Conservation (phyloP, 2,329 filamentous ascomycete genomes). For the Chaetoscypha palmicola region DNA sequence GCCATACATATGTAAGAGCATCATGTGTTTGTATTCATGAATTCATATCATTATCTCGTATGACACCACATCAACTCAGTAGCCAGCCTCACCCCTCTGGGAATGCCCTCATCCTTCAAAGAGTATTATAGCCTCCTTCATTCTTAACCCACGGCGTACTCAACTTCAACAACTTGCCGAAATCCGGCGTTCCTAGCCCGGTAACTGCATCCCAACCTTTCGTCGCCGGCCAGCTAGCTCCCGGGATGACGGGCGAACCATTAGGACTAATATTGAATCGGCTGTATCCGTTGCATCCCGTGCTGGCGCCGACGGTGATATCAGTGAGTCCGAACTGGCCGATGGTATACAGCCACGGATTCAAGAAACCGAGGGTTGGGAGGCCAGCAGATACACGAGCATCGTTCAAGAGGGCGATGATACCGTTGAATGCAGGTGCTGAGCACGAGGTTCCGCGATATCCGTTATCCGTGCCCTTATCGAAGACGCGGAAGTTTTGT, state of each 20-base stretch:
- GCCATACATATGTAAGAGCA: too few relatives aligned
- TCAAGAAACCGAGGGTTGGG: constrained; percentile 47
- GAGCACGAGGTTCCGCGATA: constrained; percentile 38
- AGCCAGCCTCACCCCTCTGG: neutral
- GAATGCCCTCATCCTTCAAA: too few relatives aligned
- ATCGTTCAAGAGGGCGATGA: constrained; percentile 56
- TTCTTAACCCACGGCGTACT: constrained; percentile 16
- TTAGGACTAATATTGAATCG: constrained; percentile 14
- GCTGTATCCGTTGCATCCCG: constrained; percentile 28
- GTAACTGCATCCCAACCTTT: constrained; percentile 40
- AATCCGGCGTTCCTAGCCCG: constrained; percentile 35
- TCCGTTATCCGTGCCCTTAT: constrained; percentile 8
- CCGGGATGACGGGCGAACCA: constrained; percentile 23
- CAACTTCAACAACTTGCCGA: constrained; percentile 20
- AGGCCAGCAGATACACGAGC: constrained; percentile 24
- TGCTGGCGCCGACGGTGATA: constrained; percentile 31
- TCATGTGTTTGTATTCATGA: too few relatives aligned
- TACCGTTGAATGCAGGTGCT: constrained; percentile 48
- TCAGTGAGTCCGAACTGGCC: constrained; percentile 43
- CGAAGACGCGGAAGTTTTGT: constrained; percentile 40
- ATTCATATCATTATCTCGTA: constrained; percentile 4
- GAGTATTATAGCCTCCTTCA: constrained; percentile 7
- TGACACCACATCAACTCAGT: constrained; percentile 1
- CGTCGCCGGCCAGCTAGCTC: constrained; percentile 35
- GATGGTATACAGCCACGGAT: constrained; percentile 50